These are phyloP conservation scores for Chalaropsis ovoidea DNA, from an alignment of 2,329 filamentous ascomycete genomes.

Conservation along the genomic window DNA sequence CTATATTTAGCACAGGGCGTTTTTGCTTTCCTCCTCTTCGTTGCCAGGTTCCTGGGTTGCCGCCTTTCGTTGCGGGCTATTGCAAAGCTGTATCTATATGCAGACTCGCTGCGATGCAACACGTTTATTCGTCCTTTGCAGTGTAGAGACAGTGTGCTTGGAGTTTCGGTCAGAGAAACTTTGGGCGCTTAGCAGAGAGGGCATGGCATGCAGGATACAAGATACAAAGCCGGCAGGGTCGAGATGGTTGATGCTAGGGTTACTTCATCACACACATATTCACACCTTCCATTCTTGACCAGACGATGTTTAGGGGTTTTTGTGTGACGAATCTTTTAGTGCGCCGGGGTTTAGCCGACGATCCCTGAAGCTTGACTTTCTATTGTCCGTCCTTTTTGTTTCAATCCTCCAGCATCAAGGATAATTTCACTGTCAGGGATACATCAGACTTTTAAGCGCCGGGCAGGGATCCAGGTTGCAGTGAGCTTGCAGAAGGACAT, in stretches of 20 bases:
- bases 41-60: not conserved
- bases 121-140: no score
- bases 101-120: no score
- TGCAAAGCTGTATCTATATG: no score
- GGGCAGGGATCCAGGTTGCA: conserved; percentile 13
- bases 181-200: no score
- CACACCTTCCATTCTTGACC: not conserved
- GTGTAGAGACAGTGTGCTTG: no score
- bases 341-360: not conserved
- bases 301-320: not conserved
- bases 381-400: not conserved
- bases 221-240: no score
- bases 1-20: not conserved
- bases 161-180: no score
- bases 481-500: not conserved
- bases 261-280: no score
- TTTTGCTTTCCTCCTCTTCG: not conserved
- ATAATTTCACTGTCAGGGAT: not conserved
- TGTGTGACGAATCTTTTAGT: not conserved
- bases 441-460: conserved; percentile 7
- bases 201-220: no score
- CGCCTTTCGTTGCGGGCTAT: not conserved
- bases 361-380: not conserved
- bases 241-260: no score
- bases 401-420: not conserved